A percentile compares a stretch with the other conserved stretches of the same genome.
These are phyloP conservation scores for Citrullus mucosospermus DNA, from an alignment of 306 rosid genomes.

Conservation along the genomic window DNA sequence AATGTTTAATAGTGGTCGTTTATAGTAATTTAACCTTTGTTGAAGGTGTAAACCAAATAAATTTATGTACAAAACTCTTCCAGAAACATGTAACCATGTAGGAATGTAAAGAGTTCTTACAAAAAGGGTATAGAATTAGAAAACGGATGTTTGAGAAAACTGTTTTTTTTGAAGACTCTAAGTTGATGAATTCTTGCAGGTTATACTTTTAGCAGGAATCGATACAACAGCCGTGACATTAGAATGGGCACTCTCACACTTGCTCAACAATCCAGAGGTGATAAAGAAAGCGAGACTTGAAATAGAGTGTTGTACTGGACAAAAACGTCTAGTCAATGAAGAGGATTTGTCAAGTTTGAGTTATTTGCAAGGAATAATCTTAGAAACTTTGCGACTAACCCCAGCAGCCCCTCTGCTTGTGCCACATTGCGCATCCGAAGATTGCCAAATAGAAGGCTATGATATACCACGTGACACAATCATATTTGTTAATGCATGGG, in stretches of 20 bases:
- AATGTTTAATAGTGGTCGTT: too few species aligned
- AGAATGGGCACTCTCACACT: slow-evolving; percentile 50
- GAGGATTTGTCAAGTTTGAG: slow-evolving; percentile 19
- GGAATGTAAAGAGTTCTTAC: too few species aligned
- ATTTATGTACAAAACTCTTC: too few species aligned
- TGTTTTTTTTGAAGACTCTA: not conserved
- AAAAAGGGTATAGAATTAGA: too few species aligned
- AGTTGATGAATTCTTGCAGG: slow-evolving; percentile 10
- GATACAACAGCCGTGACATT: slow-evolving; percentile 32
- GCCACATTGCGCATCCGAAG: slow-evolving; percentile 30
- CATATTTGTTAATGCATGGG: not conserved
- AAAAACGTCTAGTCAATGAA: slow-evolving; percentile 28
- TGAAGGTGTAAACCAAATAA: too few species aligned
- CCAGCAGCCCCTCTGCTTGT: slow-evolving; percentile 4
- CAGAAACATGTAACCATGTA: too few species aligned
- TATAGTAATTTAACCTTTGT: too few species aligned
- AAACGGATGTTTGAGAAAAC: too few species aligned
- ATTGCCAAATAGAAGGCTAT: slow-evolving; percentile 24
- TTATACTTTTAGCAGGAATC: slow-evolving; percentile 38
- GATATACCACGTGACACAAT: slow-evolving; percentile 19
- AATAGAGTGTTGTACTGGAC: slow-evolving; percentile 22
- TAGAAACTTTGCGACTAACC: slow-evolving; percentile 26
- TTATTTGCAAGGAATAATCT: slow-evolving; percentile 29
- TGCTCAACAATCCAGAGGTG: slow-evolving; percentile 33
- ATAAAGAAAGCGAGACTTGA: slow-evolving; percentile 30